phyloP scores from a whole-genome alignment of 2,329 filamentous ascomycete genomes.

The Aspergillus ochraceoroseus region DNA sequence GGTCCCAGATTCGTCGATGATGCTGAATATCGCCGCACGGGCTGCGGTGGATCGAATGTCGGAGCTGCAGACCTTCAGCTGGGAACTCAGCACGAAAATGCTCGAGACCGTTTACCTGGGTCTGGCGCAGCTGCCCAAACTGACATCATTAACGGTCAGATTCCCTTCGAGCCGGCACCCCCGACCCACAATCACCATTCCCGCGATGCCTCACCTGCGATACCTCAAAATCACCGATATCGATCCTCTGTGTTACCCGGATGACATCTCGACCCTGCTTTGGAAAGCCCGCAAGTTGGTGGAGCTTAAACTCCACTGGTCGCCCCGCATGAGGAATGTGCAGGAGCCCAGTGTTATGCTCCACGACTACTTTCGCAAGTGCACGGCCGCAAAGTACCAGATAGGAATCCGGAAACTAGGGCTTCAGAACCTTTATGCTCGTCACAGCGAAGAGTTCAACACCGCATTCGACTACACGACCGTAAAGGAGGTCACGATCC shows the following conservation, averaged over 20 bases:
- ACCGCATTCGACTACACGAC: slow-evolving; percentile 40
- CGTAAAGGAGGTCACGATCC: slow-evolving; percentile 49
- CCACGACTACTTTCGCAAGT: slow-evolving; percentile 54
- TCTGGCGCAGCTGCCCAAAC: slow-evolving; percentile 46
- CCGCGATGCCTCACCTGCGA: slow-evolving; percentile 53
- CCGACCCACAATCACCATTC: slow-evolving; percentile 53
- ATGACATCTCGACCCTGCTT: slow-evolving; percentile 56
- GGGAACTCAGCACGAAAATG: slow-evolving; percentile 59
- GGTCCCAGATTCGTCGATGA: slow-evolving; percentile 60
- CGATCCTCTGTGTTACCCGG: slow-evolving; percentile 60
- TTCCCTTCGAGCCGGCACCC: slow-evolving; percentile 55
- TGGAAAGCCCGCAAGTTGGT: slow-evolving; percentile 51
- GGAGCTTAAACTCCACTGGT: slow-evolving; percentile 57
- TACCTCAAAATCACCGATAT: slow-evolving; percentile 55
- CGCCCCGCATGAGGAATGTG: slow-evolving; percentile 55
- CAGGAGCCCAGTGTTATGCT: slow-evolving; percentile 56
- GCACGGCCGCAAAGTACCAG: slow-evolving; percentile 45
- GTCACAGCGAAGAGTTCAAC: slow-evolving; percentile 47
- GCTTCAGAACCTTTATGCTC: slow-evolving; percentile 56
- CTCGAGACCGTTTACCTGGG: slow-evolving; percentile 56
- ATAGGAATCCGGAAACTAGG: slow-evolving; percentile 49
- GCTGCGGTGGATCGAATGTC: slow-evolving; percentile 57
- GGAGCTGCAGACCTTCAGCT: slow-evolving; percentile 53
- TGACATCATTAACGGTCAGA: slow-evolving; percentile 52
- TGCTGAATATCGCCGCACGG: slow-evolving; percentile 57